Base-by-base conservation (phyloP, 2,329 filamentous ascomycete genomes). In the Colletotrichum cereale region DNA sequence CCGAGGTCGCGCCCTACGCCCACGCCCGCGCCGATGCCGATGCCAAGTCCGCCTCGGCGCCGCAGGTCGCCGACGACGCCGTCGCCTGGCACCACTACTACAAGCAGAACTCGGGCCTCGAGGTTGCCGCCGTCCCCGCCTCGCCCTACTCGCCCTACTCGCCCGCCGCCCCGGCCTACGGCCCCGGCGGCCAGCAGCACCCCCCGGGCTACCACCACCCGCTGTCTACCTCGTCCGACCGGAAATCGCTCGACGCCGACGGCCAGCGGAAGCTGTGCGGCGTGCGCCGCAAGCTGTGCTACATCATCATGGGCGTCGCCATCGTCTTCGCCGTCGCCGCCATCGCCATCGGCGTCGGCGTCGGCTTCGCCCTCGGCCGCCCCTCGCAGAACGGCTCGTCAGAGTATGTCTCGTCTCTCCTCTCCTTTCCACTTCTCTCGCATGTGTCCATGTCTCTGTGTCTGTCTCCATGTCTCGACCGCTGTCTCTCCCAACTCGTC, bases 291-390 rank as follows among this genome's bases (percentile, higher is more conserved):
- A 70, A 66, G 62, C 58, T 72, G 5, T 76, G 75, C 67, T 75
- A 76, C 63, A 53, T 77, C 44, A 62, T 75, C 50, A 70, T 76
- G 36, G 69, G 61, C n/a, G 67, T 73, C 24, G 74, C 72, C 7
- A 38, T 71, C 5, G 44, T 76, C 38, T 57, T 76, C n/a, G 62
- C 64, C 38, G 53, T 77, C 34, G 72, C 73, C 2, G 75, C 71
- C 40, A 71, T 76, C 31, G 75, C 74, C 21, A 71, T 76, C 50
- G 76, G 76, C 38, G 66, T 77, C 16, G 76, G 73, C 12, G 75
- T 72, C 11, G 75, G 76, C 10, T 60, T 77, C 55, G 76, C 75
- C 5, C 66, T 75, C 56, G 68, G 69, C 36, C 40, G 56, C 48
- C 55, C 36, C 24, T 42, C 47, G 40, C 26, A 42, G 24, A 40